Percentiles rank a stretch among this genome's conserved stretches.
Evolutionary conservation across 768 basidiomycete species (phyloP).

Genomic region (Phylloporus sp.): DNA sequence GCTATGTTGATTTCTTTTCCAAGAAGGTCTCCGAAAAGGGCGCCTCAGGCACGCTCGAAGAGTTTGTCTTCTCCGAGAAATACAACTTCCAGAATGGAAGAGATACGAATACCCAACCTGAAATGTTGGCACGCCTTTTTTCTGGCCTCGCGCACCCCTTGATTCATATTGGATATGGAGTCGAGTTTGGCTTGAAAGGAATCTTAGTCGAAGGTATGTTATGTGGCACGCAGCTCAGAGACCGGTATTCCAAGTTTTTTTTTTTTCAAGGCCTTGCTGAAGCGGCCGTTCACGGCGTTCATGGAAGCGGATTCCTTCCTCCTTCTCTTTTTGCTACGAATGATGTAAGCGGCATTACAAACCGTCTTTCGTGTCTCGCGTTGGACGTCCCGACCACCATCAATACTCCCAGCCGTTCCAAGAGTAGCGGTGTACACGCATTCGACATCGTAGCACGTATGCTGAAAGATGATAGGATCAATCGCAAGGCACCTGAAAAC

Average conservation of each 20-base stretch:
- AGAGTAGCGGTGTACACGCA: conserved; percentile 23
- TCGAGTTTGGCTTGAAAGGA: conserved; percentile 60
- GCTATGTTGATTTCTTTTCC: conserved; percentile 25
- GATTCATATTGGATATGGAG: conserved; percentile 58
- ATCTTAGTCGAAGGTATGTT: conserved; percentile 55
- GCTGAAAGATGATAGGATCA: conserved; percentile 39
- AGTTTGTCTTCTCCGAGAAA: conserved; percentile 30
- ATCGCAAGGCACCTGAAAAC: conserved; percentile 1
- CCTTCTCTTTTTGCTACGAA: conserved; percentile 7
- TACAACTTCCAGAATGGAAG: conserved; percentile 21
- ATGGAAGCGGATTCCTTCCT: conserved; percentile 31
- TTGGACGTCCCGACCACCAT: neutral
- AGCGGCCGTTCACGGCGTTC: conserved; percentile 27
- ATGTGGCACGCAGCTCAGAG: neutral
- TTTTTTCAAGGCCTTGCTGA: conserved; percentile 22
- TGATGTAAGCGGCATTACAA: neutral
- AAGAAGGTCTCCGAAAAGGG: conserved; percentile 16
- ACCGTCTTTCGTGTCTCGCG: conserved; percentile 3
- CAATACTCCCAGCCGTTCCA: neutral
- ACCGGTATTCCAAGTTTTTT: neutral
- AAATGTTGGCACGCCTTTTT: conserved; percentile 49
- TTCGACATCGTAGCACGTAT: conserved; percentile 51
- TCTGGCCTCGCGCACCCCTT: conserved; percentile 54
- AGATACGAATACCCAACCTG: conserved; percentile 31
- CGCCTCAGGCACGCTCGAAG: conserved; percentile 14